Evolutionary conservation across 768 basidiomycete species (phyloP), one percentile per base, ranked within the genome.

Genomic region (Boletus rubroflammeus): DNA sequence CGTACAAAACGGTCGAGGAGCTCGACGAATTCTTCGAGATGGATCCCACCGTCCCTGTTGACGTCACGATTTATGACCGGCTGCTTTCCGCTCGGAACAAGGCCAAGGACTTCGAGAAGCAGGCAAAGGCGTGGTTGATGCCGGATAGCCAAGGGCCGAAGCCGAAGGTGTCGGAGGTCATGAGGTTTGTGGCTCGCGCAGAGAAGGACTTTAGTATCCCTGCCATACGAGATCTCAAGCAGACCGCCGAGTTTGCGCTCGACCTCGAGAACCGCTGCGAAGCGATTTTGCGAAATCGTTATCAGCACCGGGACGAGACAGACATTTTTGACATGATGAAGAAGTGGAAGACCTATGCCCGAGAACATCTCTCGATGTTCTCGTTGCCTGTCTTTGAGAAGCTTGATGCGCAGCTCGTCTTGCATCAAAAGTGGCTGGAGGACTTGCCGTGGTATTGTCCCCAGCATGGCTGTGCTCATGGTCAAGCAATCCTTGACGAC

Each of bases 251-350:
- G 54, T 84, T 90, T 57, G 90, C 88, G n/a, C 73, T 79, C 55
- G 89, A 90, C 62, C 80, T 91, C 25, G 90, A 93, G 71, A 75
- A 75, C 19, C 80, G 84, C 53, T 90, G 88, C 65, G 90, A 91
- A 38, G 78, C 81, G 29, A 86, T 91, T 29, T 69, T 91, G 54
- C 82, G 83, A 58, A 81, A 83, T 48, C 77, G 80, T 14, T 87
- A 84, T 60, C 76, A 75, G 41, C 77, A 74, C 50, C 72, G 64
- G 21, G 82, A 84, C 21, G 77, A 78, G 6, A 79, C 81, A 31
- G 83, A 90, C 58, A 76, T 89, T 44, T 89, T 93, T 63, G 77
- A 81, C 32, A 82, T 82, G 52, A 86, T 93, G 68, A 75, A 74
- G 47, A 81, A 83, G 63, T 93, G 92, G 90, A 80, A 77, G 63